A percentile compares a stretch with the other conserved stretches of the same genome.
Evolutionary conservation across 2,329 filamentous ascomycete genomes (phyloP).

Genomic region (Penicillium concentricum): DNA sequence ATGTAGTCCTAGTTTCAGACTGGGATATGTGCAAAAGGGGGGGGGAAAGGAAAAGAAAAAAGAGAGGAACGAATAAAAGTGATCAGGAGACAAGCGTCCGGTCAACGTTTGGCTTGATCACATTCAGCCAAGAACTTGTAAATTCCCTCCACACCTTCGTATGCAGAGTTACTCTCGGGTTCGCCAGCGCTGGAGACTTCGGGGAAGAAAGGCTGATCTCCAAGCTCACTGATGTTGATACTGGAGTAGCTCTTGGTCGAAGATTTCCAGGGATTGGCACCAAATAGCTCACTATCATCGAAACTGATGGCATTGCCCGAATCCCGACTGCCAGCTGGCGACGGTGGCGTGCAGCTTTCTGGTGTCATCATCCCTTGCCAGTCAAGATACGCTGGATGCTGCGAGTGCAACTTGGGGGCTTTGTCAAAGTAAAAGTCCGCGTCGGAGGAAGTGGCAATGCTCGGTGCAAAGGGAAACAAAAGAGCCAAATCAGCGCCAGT

Average conservation of each 20-base stretch:
- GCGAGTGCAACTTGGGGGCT: slow-evolving; percentile 30
- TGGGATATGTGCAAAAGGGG: slow-evolving; percentile 10
- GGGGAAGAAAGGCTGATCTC: slow-evolving; percentile 41
- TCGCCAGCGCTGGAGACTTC: slow-evolving; percentile 39
- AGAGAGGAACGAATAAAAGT: slow-evolving; percentile 1
- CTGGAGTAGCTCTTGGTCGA: slow-evolving; percentile 58
- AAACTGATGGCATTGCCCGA: slow-evolving; percentile 37
- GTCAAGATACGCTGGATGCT: slow-evolving; percentile 47
- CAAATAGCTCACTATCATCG: slow-evolving; percentile 45
- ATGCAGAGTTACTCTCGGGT: slow-evolving; percentile 48
- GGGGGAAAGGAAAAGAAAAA: too few species aligned
- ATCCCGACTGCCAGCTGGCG: slow-evolving; percentile 22
- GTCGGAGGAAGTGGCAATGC: slow-evolving; percentile 47
- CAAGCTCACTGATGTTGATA: slow-evolving; percentile 54
- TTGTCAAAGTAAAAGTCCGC: slow-evolving; percentile 44
- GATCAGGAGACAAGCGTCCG: neutral
- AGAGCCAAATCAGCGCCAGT: slow-evolving; percentile 72
- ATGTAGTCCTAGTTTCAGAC: slow-evolving; percentile 7
- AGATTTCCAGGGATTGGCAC: slow-evolving; percentile 55
- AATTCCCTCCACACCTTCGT: slow-evolving; percentile 65
- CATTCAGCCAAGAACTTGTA: slow-evolving; percentile 66
- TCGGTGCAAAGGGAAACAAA: slow-evolving; percentile 82
- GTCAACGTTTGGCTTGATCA: slow-evolving; percentile 47
- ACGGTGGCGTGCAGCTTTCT: slow-evolving; percentile 24
- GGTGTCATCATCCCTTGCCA: slow-evolving; percentile 60